Evolutionary conservation across 1,139 yeast species (phyloP).

Genomic region (Geotrichum restrictum): DNA sequence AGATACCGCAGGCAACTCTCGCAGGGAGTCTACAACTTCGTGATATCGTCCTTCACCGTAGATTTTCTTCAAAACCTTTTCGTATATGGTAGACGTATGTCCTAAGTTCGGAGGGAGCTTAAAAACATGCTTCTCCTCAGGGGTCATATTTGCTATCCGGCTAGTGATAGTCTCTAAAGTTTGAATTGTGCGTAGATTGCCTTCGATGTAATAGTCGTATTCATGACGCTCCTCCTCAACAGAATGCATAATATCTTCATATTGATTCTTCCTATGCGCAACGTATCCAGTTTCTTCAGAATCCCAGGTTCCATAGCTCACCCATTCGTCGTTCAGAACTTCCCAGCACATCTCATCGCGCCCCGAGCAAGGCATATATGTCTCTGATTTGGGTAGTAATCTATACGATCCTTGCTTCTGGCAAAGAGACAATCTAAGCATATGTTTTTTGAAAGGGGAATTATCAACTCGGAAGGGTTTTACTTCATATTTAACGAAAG

Average conservation of each 20-base stretch:
- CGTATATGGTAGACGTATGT: constrained; percentile 80
- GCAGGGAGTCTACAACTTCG: constrained; percentile 92
- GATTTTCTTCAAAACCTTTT: constrained; percentile 84
- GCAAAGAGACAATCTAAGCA: constrained; percentile 80
- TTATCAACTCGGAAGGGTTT: constrained; percentile 66
- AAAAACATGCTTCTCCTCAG: constrained; percentile 80
- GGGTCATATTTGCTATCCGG: constrained; percentile 87
- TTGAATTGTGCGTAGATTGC: constrained; percentile 90
- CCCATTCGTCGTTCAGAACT: constrained; percentile 97
- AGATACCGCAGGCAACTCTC: constrained; percentile 90
- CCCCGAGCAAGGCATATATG: constrained; percentile 96
- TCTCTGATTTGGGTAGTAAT: constrained; percentile 87
- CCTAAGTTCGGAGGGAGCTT: constrained; percentile 94
- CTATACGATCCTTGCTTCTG: constrained; percentile 77
- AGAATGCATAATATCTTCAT: constrained; percentile 90
- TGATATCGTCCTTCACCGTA: constrained; percentile 94
- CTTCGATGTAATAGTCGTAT: constrained; percentile 92
- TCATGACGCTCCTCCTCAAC: constrained; percentile 98
- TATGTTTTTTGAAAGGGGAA: constrained; percentile 83
- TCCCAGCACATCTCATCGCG: constrained; percentile 99
- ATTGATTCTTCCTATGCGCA: constrained; percentile 95
- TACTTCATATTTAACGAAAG: constrained; percentile 79
- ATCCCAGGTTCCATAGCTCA: constrained; percentile 99
- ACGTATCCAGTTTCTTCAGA: constrained; percentile 97
- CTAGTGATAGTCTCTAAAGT: constrained; percentile 93